Conservation (phyloP, 495 filamentous ascomycete species). For the Aspergillus egyptiacus region DNA sequence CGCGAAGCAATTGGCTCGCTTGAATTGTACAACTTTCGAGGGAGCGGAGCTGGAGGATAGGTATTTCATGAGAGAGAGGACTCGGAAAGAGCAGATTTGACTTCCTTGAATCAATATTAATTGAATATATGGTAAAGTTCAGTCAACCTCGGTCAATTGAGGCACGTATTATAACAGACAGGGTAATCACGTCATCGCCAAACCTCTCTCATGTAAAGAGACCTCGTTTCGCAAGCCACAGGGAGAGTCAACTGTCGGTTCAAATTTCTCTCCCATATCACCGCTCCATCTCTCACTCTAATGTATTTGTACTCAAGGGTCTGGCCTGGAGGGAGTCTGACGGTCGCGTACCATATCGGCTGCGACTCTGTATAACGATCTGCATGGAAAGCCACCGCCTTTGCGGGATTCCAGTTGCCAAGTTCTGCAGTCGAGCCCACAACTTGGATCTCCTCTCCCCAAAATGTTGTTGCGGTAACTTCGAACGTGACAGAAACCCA, state of each 20-base stretch:
- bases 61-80: no score
- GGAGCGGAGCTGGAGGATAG: no score
- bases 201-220: slow-evolving; percentile 29
- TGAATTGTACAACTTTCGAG: no score
- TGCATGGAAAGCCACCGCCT: slow-evolving; percentile 48
- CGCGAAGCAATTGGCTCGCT: not conserved
- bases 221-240: slow-evolving; percentile 36
- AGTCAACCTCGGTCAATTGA: not conserved
- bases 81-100: no score
- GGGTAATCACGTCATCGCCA: slow-evolving; percentile 22
- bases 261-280: slow-evolving; percentile 60
- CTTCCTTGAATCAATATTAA: no score
- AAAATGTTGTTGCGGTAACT: slow-evolving; percentile 46
- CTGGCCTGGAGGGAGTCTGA: slow-evolving; percentile 47
- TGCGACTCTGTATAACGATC: slow-evolving; percentile 48
- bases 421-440: slow-evolving; percentile 49
- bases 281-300: slow-evolving; percentile 46
- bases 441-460: slow-evolving; percentile 55
- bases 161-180: not conserved
- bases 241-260: slow-evolving; percentile 57
- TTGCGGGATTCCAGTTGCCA: slow-evolving; percentile 50
- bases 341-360: slow-evolving; percentile 51
- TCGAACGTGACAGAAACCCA: slow-evolving; percentile 56
- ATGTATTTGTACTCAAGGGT: slow-evolving; percentile 66
- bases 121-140: no score